Percentiles rank a stretch among this genome's conserved stretches.
These are phyloP conservation scores for Terfezia boudieri DNA, from an alignment of 495 filamentous ascomycete species.

Conservation along the genomic window DNA sequence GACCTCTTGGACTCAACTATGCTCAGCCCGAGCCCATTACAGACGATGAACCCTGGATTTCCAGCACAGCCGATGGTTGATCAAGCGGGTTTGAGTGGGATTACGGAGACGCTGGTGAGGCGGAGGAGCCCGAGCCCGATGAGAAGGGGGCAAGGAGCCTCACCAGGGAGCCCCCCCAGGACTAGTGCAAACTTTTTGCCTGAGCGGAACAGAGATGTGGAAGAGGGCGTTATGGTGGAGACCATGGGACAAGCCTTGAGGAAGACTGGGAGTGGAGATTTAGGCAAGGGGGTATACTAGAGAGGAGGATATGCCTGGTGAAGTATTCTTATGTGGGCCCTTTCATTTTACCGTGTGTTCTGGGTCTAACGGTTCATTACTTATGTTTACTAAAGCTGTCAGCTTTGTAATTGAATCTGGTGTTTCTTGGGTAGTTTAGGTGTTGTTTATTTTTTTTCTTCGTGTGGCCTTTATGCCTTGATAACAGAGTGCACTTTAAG, in stretches of 20 bases:
- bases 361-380: too few species aligned
- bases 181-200: constrained; percentile 7
- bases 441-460: too few species aligned
- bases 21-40: background rate
- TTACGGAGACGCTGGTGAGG: constrained; percentile 11
- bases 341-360: too few species aligned
- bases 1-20: constrained; percentile 22
- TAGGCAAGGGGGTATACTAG: constrained; percentile 21
- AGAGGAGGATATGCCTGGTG: too few species aligned
- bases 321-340: too few species aligned
- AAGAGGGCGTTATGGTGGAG: constrained; percentile 59
- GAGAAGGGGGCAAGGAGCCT: constrained; percentile 21
- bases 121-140: constrained; percentile 18
- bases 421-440: too few species aligned
- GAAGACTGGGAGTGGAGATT: constrained; percentile 60
- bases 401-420: too few species aligned
- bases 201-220: constrained; percentile 9
- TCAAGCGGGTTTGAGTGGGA: constrained; percentile 10
- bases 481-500: too few species aligned
- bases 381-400: too few species aligned
- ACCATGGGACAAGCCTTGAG: constrained; percentile 75
- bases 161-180: constrained; percentile 22
- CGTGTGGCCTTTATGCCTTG: too few species aligned
- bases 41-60: constrained; percentile 20
- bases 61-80: constrained; percentile 16